Evolutionary conservation across 2,329 filamentous ascomycete species (phyloP), one percentile per base, ranked within the genome.

Genomic region (Sporothrix curviconia): DNA sequence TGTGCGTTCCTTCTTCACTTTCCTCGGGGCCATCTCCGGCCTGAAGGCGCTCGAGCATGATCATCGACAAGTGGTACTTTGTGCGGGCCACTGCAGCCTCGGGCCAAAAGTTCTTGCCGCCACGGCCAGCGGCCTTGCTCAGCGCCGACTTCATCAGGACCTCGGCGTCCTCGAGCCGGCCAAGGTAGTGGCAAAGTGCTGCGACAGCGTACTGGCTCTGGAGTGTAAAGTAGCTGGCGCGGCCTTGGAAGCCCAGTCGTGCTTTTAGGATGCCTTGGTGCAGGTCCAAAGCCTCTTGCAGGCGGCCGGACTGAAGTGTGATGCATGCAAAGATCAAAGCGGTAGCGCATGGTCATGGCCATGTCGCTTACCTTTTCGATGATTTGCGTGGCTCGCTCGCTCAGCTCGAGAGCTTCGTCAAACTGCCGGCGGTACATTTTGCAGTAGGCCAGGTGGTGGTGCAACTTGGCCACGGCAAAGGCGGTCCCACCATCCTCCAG

Each of bases 201-300:
- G 59, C 61, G 3, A 62, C 59, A 3, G 61, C 59, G 17, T 62
- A 62, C 37, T 61, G 61, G 28, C 61, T 61, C 39, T 62, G 61
- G 25, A 62, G 55, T 14, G 61, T 62, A 43, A 61, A 61, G 61
- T 61, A 62, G 46, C 58, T 62, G 2, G 57, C 58, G 11, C 59
- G 59, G 4, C 61, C 59, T 52, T 60, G 59, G 37, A 62, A 60
- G 15, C 59, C 59, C 3, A 62, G 61, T 9, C 61, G 61, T 3
- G 59, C 57, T 32, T 60, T 58, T 22, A 62, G 50, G 19, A 62
- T 60, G 11, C 42, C 39, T 25, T 56, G 53, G 50, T 62, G 61
- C 57, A 58, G 51, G 7, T 55, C 55, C 7, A 62, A 50, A 7
- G 59, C 59, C 42, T 43, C 14, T 6, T 58, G 52, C 14, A 49